Conservation (phyloP, 305 asterid species). For the Plantago lanceolata region DNA sequence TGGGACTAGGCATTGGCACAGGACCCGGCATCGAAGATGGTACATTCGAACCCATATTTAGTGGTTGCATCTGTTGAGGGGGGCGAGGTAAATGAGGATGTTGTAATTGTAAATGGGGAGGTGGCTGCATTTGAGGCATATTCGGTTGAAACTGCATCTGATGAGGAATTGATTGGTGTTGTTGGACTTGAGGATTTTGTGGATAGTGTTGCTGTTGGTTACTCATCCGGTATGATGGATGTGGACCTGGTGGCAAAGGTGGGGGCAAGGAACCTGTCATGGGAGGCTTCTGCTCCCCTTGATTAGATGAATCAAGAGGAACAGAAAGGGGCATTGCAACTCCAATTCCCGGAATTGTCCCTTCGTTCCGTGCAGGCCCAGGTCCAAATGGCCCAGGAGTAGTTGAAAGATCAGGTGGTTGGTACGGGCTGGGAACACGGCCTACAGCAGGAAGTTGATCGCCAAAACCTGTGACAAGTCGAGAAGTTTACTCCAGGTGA, state of each 20-base stretch:
- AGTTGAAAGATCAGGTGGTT: conserved; percentile 58
- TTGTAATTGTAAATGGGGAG: conserved; percentile 66
- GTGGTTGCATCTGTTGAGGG: conserved; percentile 66
- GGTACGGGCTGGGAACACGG: conserved; percentile 60
- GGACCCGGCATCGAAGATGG: conserved; percentile 50
- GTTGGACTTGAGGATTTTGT: conserved; percentile 58
- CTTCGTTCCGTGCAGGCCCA: conserved; percentile 80
- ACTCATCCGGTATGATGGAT: conserved; percentile 73
- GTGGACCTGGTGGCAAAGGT: conserved; percentile 98
- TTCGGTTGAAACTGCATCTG: conserved; percentile 64
- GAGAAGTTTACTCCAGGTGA: background rate
- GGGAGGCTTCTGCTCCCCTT: conserved; percentile 79
- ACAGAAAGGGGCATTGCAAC: conserved; percentile 90
- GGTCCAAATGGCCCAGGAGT: conserved; percentile 83
- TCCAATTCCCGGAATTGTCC: conserved; percentile 97
- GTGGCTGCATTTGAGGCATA: conserved; percentile 68
- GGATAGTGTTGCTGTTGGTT: conserved; percentile 86
- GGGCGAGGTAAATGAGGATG: conserved; percentile 89
- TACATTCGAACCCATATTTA: conserved; percentile 45
- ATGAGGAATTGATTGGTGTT: conserved; percentile 59
- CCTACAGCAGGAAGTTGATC: conserved; percentile 60
- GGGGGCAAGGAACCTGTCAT: conserved; percentile 48
- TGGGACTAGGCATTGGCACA: conserved; percentile 52
- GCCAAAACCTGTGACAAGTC: conserved; percentile 45
- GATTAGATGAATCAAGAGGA: conserved; percentile 65